Percentiles rank a stretch among this genome's conserved stretches.
Conservation (phyloP, 805 yeast species). For the Sugiyamaella lignohabitans region DNA sequence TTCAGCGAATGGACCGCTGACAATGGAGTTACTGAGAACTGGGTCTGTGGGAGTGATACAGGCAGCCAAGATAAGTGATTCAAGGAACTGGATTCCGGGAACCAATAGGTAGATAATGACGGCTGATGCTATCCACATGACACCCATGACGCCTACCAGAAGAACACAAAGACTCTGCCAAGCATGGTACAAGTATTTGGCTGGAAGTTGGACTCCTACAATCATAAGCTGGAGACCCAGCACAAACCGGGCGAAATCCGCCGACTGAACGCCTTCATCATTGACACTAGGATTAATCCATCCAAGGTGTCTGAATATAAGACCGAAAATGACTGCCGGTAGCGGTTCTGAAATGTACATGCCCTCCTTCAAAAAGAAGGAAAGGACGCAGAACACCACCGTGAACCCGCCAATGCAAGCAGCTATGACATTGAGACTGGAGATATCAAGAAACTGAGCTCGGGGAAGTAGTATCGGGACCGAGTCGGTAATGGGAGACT, state of each 20-base stretch:
- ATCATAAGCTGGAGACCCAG: conserved; percentile 66
- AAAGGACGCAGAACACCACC: conserved; percentile 50
- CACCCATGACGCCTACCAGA: conserved; percentile 62
- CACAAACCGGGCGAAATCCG: conserved; percentile 56
- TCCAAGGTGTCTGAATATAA: conserved; percentile 48
- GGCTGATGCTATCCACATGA: conserved; percentile 63
- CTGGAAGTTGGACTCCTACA: conserved; percentile 67
- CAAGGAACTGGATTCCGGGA: conserved; percentile 49
- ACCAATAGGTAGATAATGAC: conserved; percentile 55
- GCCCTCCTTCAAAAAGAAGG: conserved; percentile 52
- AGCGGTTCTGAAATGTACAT: conserved; percentile 62
- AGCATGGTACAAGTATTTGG: conserved; percentile 54
- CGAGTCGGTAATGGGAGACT: background rate
- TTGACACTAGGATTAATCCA: conserved; percentile 56
- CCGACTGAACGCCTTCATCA: conserved; percentile 42
- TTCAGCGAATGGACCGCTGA: conserved; percentile 64
- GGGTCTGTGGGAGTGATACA: conserved; percentile 79
- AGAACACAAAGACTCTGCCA: conserved; percentile 54
- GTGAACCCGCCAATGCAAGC: conserved; percentile 60
- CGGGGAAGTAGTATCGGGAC: background rate
- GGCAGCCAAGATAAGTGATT: conserved; percentile 56
- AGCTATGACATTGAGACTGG: conserved; percentile 39
- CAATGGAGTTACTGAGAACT: conserved; percentile 65
- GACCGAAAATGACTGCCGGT: conserved; percentile 57
- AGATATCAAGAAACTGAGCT: conserved; percentile 5